Conservation (phyloP, 768 basidiomycete genomes). For the Xerocomus brunneocitrinus region DNA sequence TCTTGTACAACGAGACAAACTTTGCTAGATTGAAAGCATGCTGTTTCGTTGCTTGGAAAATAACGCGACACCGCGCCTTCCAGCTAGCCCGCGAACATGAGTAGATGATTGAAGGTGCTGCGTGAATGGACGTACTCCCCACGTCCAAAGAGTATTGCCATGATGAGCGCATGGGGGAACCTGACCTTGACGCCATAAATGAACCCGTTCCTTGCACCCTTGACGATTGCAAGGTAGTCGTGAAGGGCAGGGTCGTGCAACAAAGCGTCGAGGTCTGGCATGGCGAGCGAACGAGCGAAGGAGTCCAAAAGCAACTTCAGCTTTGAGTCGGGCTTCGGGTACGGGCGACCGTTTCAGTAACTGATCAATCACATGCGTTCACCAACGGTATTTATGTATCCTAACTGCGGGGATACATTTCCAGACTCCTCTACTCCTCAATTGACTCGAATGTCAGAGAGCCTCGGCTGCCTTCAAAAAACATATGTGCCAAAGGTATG, state of each 20-base stretch:
- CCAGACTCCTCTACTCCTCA: neutral
- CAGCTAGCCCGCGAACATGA: slow-evolving; percentile 45
- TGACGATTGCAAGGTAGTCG: slow-evolving; percentile 88
- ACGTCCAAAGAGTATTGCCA: slow-evolving; percentile 90
- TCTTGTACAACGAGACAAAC: slow-evolving; percentile 94
- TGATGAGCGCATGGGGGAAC: slow-evolving; percentile 94
- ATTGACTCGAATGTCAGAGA: neutral
- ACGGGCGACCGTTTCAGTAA: neutral
- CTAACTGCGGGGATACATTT: neutral
- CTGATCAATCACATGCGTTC: slow-evolving; percentile 23
- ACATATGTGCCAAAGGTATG: neutral
- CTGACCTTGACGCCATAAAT: slow-evolving; percentile 89
- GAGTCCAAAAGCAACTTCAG: neutral
- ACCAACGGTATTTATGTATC: neutral
- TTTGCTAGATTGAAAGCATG: slow-evolving; percentile 91
- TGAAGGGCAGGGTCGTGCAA: slow-evolving; percentile 69
- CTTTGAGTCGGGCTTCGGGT: neutral
- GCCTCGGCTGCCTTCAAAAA: neutral
- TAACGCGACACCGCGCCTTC: slow-evolving; percentile 58
- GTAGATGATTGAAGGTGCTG: slow-evolving; percentile 1
- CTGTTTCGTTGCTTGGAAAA: slow-evolving; percentile 82
- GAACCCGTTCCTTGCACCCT: slow-evolving; percentile 88
- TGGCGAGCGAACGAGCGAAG: slow-evolving; percentile 6
- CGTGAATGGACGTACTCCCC: slow-evolving; percentile 64
- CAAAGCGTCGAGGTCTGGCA: slow-evolving; percentile 25